Base-by-base conservation (phyloP, 495 filamentous ascomycete species). In the Penicillium coffeae region DNA sequence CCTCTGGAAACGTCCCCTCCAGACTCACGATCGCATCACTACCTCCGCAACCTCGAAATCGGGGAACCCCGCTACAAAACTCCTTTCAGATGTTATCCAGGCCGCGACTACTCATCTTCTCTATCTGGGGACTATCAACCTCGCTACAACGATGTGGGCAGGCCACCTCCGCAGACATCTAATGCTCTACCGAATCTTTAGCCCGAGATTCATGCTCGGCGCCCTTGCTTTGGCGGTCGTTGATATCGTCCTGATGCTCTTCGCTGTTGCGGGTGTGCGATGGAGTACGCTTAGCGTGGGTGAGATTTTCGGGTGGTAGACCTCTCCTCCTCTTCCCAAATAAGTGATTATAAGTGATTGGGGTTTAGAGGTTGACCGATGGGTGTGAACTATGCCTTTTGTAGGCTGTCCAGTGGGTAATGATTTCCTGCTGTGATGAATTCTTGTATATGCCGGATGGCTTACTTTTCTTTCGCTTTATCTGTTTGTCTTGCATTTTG, bases 171-270 rank as follows among this genome's bases (percentile, higher is more conserved):
- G 94, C 32, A 77, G 93, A 41, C 93, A 99, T 70, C 73, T 98
- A 38, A 98, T 98, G 94, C 74, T 98, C 22, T 96, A 92, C 68
- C 82, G 94, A n/a, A 89, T 98, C 42, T 98, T 98, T 56, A 83
- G 74, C 64, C 93, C 93, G 25, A 65, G 90, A 30, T 97, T 90
- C 65, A 89, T 97, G 88, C 79, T 87, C 53, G 89, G 87, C 2
- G 87, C 86, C 0, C 72, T 73, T 1, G 81, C 85, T 30, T 53
- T 96, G 43, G 55, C 89, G 15, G 77, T 89, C 12, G 83, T 93
- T 10, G 93, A 97, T 55, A 46, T 93, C 1, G 76, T 95, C 16
- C 76, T 80, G 2, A 75, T 88, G 12, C 21, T 84, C 15, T 75
- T 95, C 14, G 79, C 79, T 38, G 60, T 96, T 41, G 69, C 77